Base-by-base conservation (phyloP, 805 yeast species). In the Cyberlindnera nakhonratchasimensis region DNA sequence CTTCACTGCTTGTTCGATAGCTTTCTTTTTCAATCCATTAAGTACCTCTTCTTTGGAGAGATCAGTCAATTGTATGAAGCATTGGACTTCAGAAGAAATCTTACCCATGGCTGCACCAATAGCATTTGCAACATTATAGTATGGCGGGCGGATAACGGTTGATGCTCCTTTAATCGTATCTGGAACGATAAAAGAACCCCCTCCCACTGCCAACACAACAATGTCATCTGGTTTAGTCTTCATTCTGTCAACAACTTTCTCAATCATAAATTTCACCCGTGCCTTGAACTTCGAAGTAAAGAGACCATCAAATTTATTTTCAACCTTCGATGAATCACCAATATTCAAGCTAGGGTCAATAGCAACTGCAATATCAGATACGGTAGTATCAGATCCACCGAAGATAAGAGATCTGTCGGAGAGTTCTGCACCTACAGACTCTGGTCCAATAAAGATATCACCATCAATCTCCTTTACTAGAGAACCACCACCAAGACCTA, bases 401-500 rank as follows among this genome's bases (percentile, higher is more conserved):
- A 71, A 72, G 4, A 70, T 59, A 17, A 61, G 34, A 1, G 71
- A 61, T 45, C 60, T 55, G 6, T 52, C 57, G 16, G 40, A 37
- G 25, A 49, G 35, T 20, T 70, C 69, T 25, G 63, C 50, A 8
- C 77, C 79, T 9, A 67, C 71, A 11, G 76, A 70, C 37, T 71
- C 77, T 1, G 79, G 77, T 3, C 77, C 77, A 28, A 72, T 58
- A 11, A 63, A 56, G 9, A 68, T 31, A 2, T 39, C 36, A 16
- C 43, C 58, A 21, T 45, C 52, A 5, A 48, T 47, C 17, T 48
- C 57, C 37, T 68, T 53, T 2, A 72, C 72, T 16, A 69, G 57
- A 2, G 77, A 72, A 3, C 77, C 77, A 42, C 77, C 77, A 36
- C 78, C 77, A 2, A 72, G 59, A 3, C 78, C 78, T 40, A 73